Base-by-base conservation (phyloP, 2,329 filamentous ascomycete species). In the Sporothrix brunneoviolacea region DNA sequence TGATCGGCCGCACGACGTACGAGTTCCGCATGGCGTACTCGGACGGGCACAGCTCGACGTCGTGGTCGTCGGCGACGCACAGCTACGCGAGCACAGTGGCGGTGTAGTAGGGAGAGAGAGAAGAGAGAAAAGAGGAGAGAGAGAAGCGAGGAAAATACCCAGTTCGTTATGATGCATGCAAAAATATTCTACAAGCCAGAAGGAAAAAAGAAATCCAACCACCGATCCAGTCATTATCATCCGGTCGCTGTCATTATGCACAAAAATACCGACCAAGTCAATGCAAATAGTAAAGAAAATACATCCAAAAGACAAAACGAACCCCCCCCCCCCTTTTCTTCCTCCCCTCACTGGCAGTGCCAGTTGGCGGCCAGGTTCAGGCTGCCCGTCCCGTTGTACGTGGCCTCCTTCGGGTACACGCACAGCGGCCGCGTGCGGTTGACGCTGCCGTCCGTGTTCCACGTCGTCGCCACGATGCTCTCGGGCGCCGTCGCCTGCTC, bases 361-460 rank as follows among this genome's bases (percentile, higher is more conserved):
- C 65, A 70, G 42, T 57, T 63, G 22, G 55, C 55, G 7, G 62
- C 53, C 32, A 54, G 22, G 36, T 61, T 60, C 30, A 55, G 51
- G 55, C 68, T 64, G 3, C 64, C 65, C 3, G 24, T 40, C 8
- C 62, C 61, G 8, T 55, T 51, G 50, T 65, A 70, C 58, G 16
- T 64, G 56, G 62, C 53, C 39, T 59, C 57, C 48, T 59, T 57
- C 8, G 62, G 60, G 42, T 55, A 65, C 36, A 61, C 62, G 58
- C 73, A 76, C 39, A 75, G 60, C 21, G 64, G 64, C 40, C 72
- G 62, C 52, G 64, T 64, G 43, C 70, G 70, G 36, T 64, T 52
- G 4, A 74, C 61, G 12, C 16, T 19, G 6, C 41, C 36, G 32
- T 52, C 39, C 2, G 65, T 69, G 19, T 53, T 57, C 59, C 59